Conservation (phyloP, 2,329 filamentous ascomycete species). For the Diaporthe caulivora region DNA sequence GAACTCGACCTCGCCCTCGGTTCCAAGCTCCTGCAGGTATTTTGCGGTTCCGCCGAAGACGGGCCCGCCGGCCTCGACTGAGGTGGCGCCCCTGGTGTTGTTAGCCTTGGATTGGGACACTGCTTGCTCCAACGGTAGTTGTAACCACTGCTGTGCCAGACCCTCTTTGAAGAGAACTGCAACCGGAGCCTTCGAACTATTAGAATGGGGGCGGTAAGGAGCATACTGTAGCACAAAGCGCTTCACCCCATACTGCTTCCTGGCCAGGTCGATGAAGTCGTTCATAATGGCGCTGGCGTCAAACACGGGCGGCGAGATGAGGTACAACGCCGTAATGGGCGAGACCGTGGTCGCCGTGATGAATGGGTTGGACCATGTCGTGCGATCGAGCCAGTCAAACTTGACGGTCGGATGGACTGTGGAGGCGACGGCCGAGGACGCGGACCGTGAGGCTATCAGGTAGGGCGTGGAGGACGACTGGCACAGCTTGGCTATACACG, state of each 20-base stretch:
- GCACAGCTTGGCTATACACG: constrained; percentile 53
- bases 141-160: not conserved
- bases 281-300: constrained; percentile 51
- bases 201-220: too few relatives aligned
- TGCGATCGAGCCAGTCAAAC: constrained; percentile 60
- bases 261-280: constrained; percentile 57
- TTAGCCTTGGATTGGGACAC: not conserved
- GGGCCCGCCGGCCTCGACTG: constrained; percentile 51
- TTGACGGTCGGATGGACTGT: constrained; percentile 48
- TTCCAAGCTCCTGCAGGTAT: constrained; percentile 53
- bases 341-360: constrained; percentile 30
- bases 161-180: not conserved
- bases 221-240: constrained; percentile 58
- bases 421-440: constrained; percentile 40
- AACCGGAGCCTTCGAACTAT: not conserved
- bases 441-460: constrained; percentile 54
- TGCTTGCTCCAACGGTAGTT: not conserved
- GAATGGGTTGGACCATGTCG: constrained; percentile 55
- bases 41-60: constrained; percentile 52
- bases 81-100: constrained; percentile 48
- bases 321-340: constrained; percentile 53
- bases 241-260: constrained; percentile 48
- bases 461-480: constrained; percentile 45
- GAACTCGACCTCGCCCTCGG: constrained; percentile 53
- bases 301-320: constrained; percentile 52